Evolutionary conservation across 1,139 yeast genomes (phyloP).

Genomic region (Scheffersomyces stambukii): DNA sequence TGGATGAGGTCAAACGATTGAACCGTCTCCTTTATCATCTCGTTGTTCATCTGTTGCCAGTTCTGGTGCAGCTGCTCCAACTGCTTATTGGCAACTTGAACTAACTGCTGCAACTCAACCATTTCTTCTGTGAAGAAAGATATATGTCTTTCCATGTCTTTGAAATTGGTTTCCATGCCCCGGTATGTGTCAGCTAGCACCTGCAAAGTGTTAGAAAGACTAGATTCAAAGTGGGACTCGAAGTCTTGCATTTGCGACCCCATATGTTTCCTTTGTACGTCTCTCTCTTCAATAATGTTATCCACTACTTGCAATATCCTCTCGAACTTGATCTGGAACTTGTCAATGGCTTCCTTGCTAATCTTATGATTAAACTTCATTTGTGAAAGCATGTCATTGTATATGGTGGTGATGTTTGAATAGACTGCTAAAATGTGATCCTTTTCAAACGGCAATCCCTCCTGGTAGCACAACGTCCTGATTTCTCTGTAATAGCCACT

Average conservation of each 20-base stretch:
- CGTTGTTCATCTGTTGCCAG: conserved; percentile 1
- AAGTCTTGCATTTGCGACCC: conserved; percentile 10
- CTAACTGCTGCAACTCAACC: conserved; percentile 1
- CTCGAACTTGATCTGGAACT: conserved; percentile 15
- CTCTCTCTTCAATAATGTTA: conserved; percentile 7
- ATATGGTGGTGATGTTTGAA: conserved; percentile 40
- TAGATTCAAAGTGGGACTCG: conserved; percentile 11
- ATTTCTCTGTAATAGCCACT: conserved; percentile 54
- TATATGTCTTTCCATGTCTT: conserved; percentile 8
- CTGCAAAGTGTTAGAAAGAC: conserved; percentile 10
- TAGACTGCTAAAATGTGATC: conserved; percentile 46
- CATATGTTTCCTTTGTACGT: conserved; percentile 7
- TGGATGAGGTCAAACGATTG: neutral
- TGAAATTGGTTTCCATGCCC: conserved; percentile 10
- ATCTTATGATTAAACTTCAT: conserved; percentile 12
- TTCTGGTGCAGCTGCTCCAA: conserved; percentile 5
- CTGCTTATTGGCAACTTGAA: conserved; percentile 1
- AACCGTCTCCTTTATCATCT: neutral
- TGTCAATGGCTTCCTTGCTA: conserved; percentile 10
- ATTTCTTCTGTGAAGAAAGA: conserved; percentile 8
- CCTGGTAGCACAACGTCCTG: conserved; percentile 45
- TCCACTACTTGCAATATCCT: conserved; percentile 10
- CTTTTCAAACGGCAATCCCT: conserved; percentile 49
- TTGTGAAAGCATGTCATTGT: conserved; percentile 18
- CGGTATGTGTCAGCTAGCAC: conserved; percentile 7